Conservation (phyloP, 2,329 filamentous ascomycete genomes). For the Zelopaecilomyces penicillatus region DNA sequence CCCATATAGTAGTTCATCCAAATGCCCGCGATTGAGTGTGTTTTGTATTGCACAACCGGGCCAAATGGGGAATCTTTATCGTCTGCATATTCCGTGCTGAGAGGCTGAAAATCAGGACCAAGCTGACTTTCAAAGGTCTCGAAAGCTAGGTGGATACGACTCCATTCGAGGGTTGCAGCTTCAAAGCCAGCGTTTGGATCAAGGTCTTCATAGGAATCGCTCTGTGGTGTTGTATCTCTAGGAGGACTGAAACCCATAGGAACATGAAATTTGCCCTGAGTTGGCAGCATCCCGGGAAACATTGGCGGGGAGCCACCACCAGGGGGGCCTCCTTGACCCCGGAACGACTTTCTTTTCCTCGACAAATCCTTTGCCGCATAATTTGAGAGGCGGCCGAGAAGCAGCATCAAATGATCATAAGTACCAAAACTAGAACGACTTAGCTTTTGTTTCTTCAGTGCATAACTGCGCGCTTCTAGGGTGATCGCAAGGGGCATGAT, state of each 20-base stretch:
- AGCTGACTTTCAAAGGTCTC: constrained; percentile 56
- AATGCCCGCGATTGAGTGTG: constrained; percentile 76
- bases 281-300: constrained; percentile 49
- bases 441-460: too few species aligned
- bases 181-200: constrained; percentile 56
- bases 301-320: constrained; percentile 30
- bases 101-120: constrained; percentile 66
- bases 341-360: constrained; percentile 61
- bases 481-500: too few species aligned
- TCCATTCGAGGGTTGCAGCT: constrained; percentile 73
- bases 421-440: constrained; percentile 60
- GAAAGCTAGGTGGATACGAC: constrained; percentile 63
- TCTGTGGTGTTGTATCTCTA: constrained; percentile 5
- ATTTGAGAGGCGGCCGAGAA: constrained; percentile 70
- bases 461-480: too few species aligned
- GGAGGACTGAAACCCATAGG: constrained; percentile 47
- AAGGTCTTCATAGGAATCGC: constrained; percentile 38
- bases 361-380: constrained; percentile 71
- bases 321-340: constrained; percentile 20
- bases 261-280: constrained; percentile 38
- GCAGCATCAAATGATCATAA: constrained; percentile 76
- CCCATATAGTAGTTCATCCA: constrained; percentile 86
- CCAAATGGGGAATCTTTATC: constrained; percentile 69
- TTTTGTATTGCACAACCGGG: constrained; percentile 69
- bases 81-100: constrained; percentile 59